These are phyloP conservation scores for Aspergillus calidoustus DNA, from an alignment of 2,329 filamentous ascomycete species.

Conservation along the genomic window DNA sequence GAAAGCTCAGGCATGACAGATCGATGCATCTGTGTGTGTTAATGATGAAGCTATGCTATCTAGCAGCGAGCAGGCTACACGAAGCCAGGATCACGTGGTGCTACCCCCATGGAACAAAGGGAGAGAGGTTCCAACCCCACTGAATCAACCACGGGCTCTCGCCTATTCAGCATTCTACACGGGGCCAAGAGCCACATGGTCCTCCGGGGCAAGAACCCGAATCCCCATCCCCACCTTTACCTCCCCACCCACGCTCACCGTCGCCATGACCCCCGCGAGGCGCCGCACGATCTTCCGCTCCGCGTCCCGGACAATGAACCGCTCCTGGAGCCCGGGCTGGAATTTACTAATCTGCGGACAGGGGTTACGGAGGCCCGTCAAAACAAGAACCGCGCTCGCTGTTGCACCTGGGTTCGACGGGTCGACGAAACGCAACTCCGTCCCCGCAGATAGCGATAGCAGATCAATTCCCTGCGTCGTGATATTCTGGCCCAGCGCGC, in stretches of 20 bases:
- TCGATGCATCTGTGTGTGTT: too few relatives aligned
- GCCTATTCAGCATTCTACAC: not conserved
- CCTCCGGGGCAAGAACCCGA: slow-evolving; percentile 2
- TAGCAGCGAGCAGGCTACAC: too few relatives aligned
- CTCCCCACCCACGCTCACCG: slow-evolving; percentile 19
- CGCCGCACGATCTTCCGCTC: slow-evolving; percentile 9
- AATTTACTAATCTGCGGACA: slow-evolving; percentile 16
- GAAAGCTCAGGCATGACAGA: too few relatives aligned
- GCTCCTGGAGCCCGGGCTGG: slow-evolving; percentile 14
- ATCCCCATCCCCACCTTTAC: slow-evolving; percentile 20
- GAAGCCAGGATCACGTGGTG: too few relatives aligned
- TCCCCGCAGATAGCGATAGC: slow-evolving; percentile 1
- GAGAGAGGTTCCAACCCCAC: too few relatives aligned
- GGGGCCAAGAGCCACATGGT: not conserved
- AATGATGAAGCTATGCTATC: too few relatives aligned
- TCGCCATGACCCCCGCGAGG: slow-evolving; percentile 23
- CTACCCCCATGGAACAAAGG: too few relatives aligned
- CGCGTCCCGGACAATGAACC: slow-evolving; percentile 16
- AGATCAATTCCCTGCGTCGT: slow-evolving; percentile 20
- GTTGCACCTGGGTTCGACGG: not conserved
- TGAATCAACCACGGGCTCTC: not conserved
- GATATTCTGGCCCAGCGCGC: slow-evolving; percentile 19
- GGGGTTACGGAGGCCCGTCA: slow-evolving; percentile 18
- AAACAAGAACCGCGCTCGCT: not conserved
- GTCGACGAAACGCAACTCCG: slow-evolving; percentile 17